Conservation (phyloP, 2,329 filamentous ascomycete species). For the Volutella citrinella region DNA sequence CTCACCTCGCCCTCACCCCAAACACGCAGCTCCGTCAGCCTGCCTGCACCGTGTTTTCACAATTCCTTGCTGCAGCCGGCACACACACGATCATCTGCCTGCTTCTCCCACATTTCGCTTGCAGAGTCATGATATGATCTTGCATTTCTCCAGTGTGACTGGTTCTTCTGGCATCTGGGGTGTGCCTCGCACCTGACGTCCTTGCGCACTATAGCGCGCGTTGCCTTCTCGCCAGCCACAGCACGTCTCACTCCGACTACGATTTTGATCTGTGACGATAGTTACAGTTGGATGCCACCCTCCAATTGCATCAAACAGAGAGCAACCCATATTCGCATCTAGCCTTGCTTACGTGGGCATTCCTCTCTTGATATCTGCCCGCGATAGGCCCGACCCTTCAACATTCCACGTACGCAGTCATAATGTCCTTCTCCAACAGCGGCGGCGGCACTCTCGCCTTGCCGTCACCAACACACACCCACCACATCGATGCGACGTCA, state of each 20-base stretch:
- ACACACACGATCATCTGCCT: slow-evolving; percentile 14
- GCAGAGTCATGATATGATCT: slow-evolving; percentile 29
- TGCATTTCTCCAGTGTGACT: slow-evolving; percentile 23
- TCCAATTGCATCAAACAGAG: slow-evolving; percentile 10
- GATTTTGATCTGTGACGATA: slow-evolving; percentile 7
- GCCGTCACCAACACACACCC: slow-evolving; percentile 79
- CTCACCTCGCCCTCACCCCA: slow-evolving; percentile 2
- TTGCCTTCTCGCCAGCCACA: too few species aligned
- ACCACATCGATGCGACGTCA: slow-evolving; percentile 78
- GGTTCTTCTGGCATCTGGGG: slow-evolving; percentile 22
- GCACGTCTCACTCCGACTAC: too few species aligned
- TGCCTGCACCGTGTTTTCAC: slow-evolving; percentile 7
- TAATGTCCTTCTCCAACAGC: slow-evolving; percentile 58
- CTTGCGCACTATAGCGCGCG: too few species aligned
- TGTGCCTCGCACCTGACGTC: too few species aligned
- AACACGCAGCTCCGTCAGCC: slow-evolving; percentile 10
- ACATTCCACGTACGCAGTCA: slow-evolving; percentile 32
- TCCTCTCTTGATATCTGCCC: slow-evolving; percentile 23
- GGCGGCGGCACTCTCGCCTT: slow-evolving; percentile 78
- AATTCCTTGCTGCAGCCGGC: slow-evolving; percentile 21
- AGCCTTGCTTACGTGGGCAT: slow-evolving; percentile 25
- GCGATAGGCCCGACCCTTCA: slow-evolving; percentile 19
- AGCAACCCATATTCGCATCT: too few species aligned
- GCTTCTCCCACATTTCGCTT: slow-evolving; percentile 11
- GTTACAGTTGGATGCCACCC: slow-evolving; percentile 10